These are phyloP conservation scores for Dactylis glomerata DNA, from an alignment of 176 grass and related monocot genomes.

Conservation along the genomic window DNA sequence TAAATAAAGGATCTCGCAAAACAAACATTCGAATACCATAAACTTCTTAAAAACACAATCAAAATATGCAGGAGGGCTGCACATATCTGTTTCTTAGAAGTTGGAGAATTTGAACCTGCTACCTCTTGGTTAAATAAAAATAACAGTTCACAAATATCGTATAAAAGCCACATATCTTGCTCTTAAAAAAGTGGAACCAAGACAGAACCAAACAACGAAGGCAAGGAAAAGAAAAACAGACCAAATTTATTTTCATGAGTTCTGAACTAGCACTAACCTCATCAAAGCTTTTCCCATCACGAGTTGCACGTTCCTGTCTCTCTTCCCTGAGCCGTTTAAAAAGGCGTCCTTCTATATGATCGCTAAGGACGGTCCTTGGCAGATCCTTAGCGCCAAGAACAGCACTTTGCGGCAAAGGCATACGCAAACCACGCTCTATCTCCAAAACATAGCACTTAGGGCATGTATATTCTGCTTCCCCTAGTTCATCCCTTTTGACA, in stretches of 20 bases:
- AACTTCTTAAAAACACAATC: no score
- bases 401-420: slow-evolving; percentile 67
- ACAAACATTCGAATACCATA: no score
- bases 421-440: slow-evolving; percentile 52
- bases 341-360: slow-evolving; percentile 79
- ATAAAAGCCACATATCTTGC: not conserved
- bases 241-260: not conserved
- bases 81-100: not conserved
- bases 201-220: not conserved
- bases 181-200: slow-evolving; percentile 8
- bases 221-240: not conserved
- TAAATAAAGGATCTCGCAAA: no score
- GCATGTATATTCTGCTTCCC: slow-evolving; percentile 74
- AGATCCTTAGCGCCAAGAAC: slow-evolving; percentile 89
- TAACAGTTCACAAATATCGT: not conserved
- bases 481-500: slow-evolving; percentile 61
- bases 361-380: slow-evolving; percentile 68
- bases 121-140: not conserved
- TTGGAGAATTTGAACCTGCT: not conserved
- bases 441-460: slow-evolving; percentile 70
- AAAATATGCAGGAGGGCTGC: not conserved
- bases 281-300: slow-evolving; percentile 48
- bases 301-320: slow-evolving; percentile 63
- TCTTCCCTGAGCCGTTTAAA: slow-evolving; percentile 64
- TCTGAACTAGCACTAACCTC: slow-evolving; percentile 46